These are phyloP conservation scores for Polytrichum formosum DNA, from an alignment of 225 moss, liverwort and hornwort genomes.

Conservation along the genomic window DNA sequence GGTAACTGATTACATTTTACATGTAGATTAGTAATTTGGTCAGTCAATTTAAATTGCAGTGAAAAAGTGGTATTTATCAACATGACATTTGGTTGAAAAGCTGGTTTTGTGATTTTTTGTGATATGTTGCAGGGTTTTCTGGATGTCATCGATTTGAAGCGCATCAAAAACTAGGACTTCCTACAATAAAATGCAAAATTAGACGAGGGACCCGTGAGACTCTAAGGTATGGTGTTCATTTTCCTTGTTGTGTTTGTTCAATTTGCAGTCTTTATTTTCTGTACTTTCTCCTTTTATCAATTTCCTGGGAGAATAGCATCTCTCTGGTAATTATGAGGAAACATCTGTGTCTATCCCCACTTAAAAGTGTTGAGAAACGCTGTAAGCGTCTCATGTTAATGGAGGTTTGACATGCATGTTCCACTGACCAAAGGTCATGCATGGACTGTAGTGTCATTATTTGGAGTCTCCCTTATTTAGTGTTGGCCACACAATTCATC, in stretches of 20 bases:
- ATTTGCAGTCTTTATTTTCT: background rate
- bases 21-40: too few relatives aligned
- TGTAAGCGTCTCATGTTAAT: too few relatives aligned
- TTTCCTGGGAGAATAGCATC: background rate
- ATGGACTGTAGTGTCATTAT: too few relatives aligned
- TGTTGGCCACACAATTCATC: too few relatives aligned
- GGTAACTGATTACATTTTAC: too few relatives aligned
- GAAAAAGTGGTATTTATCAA: background rate
- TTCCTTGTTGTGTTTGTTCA: background rate
- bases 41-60: background rate
- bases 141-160: constrained; percentile 96
- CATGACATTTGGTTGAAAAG: background rate
- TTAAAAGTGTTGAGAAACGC: background rate
- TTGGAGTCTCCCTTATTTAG: too few relatives aligned
- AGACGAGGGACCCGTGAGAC: constrained; percentile 89
- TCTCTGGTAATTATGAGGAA: background rate
- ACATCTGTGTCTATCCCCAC: background rate
- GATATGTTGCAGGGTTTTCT: constrained; percentile 66
- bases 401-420: background rate
- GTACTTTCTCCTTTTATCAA: background rate
- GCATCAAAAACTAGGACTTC: constrained; percentile 86
- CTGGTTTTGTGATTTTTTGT: too few relatives aligned
- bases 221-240: constrained; percentile 42
- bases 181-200: constrained; percentile 89
- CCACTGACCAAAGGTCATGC: background rate